Conservation (phyloP, 2,329 filamentous ascomycete species). For the Fusarium pseudograminearum region DNA sequence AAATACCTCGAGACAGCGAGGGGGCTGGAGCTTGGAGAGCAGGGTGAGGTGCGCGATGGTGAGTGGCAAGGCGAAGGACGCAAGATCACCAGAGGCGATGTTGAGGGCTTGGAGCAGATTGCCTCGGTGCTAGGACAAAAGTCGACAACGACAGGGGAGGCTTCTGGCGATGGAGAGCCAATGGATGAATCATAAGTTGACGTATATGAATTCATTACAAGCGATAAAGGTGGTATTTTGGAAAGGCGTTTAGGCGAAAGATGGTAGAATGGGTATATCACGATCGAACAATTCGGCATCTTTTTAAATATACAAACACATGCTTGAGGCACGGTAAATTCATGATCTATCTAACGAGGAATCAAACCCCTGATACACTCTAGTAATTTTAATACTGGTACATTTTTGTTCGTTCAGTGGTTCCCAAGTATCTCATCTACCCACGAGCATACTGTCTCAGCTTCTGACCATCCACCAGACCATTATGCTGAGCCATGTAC, state of each 20-base stretch:
- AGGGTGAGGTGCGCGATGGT: slow-evolving; percentile 73
- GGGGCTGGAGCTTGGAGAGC: slow-evolving; percentile 72
- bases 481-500: slow-evolving; percentile 58
- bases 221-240: not conserved
- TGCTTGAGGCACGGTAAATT: slow-evolving; percentile 22
- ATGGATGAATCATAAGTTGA: slow-evolving; percentile 49
- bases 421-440: not conserved
- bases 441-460: slow-evolving; percentile 7
- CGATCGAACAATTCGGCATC: slow-evolving; percentile 7
- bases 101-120: slow-evolving; percentile 67
- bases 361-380: slow-evolving; percentile 38
- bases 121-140: slow-evolving; percentile 58
- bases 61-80: slow-evolving; percentile 71
- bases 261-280: slow-evolving; percentile 14
- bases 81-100: slow-evolving; percentile 63
- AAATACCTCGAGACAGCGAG: slow-evolving; percentile 79
- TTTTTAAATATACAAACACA: slow-evolving; percentile 31
- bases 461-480: slow-evolving; percentile 51
- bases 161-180: slow-evolving; percentile 30
- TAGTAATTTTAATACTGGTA: slow-evolving; percentile 6
- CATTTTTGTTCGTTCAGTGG: not conserved
- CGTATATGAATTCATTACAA: not conserved
- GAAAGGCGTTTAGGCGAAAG: slow-evolving; percentile 31
- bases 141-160: not conserved
- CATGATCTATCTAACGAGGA: slow-evolving; percentile 33